Conservation (phyloP, 176 grass and related monocot genomes). For the Avena eriantha region DNA sequence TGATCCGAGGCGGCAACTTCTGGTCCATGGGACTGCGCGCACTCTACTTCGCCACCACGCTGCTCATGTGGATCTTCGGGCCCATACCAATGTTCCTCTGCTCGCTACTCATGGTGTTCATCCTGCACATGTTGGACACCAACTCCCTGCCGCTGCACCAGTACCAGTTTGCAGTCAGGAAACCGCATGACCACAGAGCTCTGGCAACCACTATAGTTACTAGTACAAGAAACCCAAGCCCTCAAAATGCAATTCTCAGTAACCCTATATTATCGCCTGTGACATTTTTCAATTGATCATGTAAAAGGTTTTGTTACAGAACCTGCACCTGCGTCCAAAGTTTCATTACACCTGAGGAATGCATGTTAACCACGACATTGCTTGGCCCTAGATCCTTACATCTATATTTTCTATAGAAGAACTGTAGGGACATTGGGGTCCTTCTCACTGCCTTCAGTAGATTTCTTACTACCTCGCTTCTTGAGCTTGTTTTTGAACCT, state of each 20-base stretch:
- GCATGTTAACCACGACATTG: background rate
- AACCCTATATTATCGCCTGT: constrained; percentile 49
- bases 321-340: background rate
- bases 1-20: constrained; percentile 82
- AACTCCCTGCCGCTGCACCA: constrained; percentile 88
- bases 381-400: background rate
- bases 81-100: constrained; percentile 81
- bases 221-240: constrained; percentile 29
- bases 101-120: constrained; percentile 73
- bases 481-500: constrained; percentile 64
- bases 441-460: constrained; percentile 25
- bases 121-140: constrained; percentile 78
- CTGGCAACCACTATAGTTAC: background rate
- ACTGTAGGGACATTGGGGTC: constrained; percentile 50
- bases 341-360: constrained; percentile 18
- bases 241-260: constrained; percentile 36
- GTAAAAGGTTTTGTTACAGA: constrained; percentile 11
- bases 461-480: constrained; percentile 59
- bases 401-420: constrained; percentile 41
- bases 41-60: constrained; percentile 80
- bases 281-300: constrained; percentile 39
- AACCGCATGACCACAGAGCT: constrained; percentile 35
- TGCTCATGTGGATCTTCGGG: constrained; percentile 96
- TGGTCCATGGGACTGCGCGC: constrained; percentile 85
- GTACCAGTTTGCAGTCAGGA: constrained; percentile 51